Evolutionary conservation across 805 yeast genomes (phyloP), one percentile per base, ranked within the genome.

Genomic region (Kuraishia capsulata): DNA sequence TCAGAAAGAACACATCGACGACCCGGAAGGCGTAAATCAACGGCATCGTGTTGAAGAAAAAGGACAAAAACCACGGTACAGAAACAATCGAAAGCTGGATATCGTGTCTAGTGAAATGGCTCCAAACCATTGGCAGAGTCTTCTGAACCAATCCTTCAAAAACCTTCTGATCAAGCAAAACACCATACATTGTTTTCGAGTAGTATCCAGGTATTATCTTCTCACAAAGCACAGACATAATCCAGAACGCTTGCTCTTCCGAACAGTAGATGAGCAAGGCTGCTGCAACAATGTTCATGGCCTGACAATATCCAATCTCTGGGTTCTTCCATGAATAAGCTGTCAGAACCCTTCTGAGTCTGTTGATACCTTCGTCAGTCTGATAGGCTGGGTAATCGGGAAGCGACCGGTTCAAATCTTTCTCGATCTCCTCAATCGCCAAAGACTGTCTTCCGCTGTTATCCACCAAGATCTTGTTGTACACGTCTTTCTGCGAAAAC

Each of bases 171-270:
- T 92, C 99, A 28, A 92, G 64, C 23, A 92, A 63, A 1, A 96
- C 92, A 20, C 99, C 99, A 52, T 90, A 90, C 98, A 92, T 92
- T 1, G 97, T 90, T 51, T 78, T 86, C 3, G 97, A 89, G 53
- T 92, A 92, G 58, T 92, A 92, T 0, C 98, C 98, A 0, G 97
- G 97, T 3, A 88, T 83, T 42, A 84, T 73, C 30, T 77, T 72
- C 42, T 88, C 95, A 62, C 97, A 88, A 3, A 92, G 59, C 14
- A 76, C 73, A 39, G 78, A 75, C 40, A 92, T 67, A 41, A 90
- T 76, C 97, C 97, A 92, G 53, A 87, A 92, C 0, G 96, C 97
- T 59, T 92, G 97, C 47, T 90, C 98, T 57, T 92, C 99, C 6
- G 94, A 82, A 82, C 86, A 88, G 56, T 78, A 83, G 30, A 82